These are phyloP conservation scores for Tremellales sp. DNA, from an alignment of 1,284 basidiomycete genomes.

Conservation along the genomic window DNA sequence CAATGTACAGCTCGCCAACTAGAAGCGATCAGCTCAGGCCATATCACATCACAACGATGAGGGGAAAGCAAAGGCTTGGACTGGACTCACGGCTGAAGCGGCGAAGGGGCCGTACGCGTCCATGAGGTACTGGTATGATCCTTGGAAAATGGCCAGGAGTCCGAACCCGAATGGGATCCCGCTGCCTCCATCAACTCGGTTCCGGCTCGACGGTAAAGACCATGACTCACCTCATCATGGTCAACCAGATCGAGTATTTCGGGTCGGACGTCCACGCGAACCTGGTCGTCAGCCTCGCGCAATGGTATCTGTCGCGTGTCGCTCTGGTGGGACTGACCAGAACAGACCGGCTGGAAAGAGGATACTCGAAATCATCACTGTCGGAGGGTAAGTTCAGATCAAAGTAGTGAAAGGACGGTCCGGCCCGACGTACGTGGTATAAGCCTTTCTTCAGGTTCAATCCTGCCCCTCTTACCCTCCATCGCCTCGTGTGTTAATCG, in stretches of 20 bases:
- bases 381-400: neutral
- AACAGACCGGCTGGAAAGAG: slow-evolving; percentile 24
- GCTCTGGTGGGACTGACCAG: slow-evolving; percentile 7
- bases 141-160: slow-evolving; percentile 26
- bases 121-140: slow-evolving; percentile 24
- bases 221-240: slow-evolving; percentile 21
- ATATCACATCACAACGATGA: neutral
- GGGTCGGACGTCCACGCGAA: slow-evolving; percentile 27
- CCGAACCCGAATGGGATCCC: slow-evolving; percentile 25
- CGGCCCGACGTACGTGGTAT: slow-evolving; percentile 22
- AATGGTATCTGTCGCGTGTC: neutral
- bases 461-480: slow-evolving; percentile 15
- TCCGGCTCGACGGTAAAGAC: neutral
- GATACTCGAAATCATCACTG: slow-evolving; percentile 18
- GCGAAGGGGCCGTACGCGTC: slow-evolving; percentile 30
- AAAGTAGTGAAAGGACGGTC: neutral
- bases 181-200: too few species aligned
- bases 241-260: slow-evolving; percentile 18
- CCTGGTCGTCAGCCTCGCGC: neutral
- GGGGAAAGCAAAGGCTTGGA: too few species aligned
- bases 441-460: slow-evolving; percentile 28
- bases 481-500: slow-evolving; percentile 15
- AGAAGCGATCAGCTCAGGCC: neutral
- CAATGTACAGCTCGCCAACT: neutral
- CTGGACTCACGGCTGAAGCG: slow-evolving; percentile 21